These are phyloP conservation scores for Penicillium sclerotiorum DNA, from an alignment of 2,329 filamentous ascomycete species.

Conservation along the genomic window DNA sequence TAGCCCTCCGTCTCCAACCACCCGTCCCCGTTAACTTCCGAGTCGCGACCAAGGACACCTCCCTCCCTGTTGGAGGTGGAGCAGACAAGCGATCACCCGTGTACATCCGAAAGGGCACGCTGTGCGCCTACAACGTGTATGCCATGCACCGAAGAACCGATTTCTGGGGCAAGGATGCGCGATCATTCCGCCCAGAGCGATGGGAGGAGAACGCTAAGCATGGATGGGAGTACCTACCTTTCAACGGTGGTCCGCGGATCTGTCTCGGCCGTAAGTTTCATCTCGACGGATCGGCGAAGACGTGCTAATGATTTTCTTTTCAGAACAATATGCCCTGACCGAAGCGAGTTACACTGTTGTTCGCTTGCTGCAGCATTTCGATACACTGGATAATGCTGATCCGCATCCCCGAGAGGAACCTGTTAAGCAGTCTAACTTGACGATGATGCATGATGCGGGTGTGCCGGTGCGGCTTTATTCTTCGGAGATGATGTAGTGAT, in stretches of 20 bases:
- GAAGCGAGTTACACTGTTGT: conserved; percentile 46
- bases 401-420: conserved; percentile 30
- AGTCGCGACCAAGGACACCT: conserved; percentile 45
- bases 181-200: conserved; percentile 51
- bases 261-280: conserved; percentile 42
- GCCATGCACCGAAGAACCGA: conserved; percentile 69
- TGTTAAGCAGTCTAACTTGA: conserved; percentile 33
- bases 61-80: conserved; percentile 59
- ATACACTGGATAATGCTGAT: conserved; percentile 39
- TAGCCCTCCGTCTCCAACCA: conserved; percentile 48
- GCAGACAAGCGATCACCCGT: conserved; percentile 62
- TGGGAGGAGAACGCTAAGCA: conserved; percentile 24
- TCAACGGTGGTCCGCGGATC: conserved; percentile 38
- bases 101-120: conserved; percentile 65
- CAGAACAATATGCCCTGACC: conserved; percentile 48
- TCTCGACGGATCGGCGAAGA: neutral
- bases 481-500: conserved; percentile 9
- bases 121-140: conserved; percentile 67
- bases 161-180: conserved; percentile 47
- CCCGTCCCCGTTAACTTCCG: conserved; percentile 51
- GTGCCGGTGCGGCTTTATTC: conserved; percentile 32
- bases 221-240: conserved; percentile 47
- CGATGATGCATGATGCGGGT: conserved; percentile 36
- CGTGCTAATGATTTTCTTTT: neutral
- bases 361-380: conserved; percentile 41